Percentiles rank a stretch among this genome's conserved stretches.
Conservation (phyloP, 2,329 filamentous ascomycete species). For the Pseudogymnoascus sp. region DNA sequence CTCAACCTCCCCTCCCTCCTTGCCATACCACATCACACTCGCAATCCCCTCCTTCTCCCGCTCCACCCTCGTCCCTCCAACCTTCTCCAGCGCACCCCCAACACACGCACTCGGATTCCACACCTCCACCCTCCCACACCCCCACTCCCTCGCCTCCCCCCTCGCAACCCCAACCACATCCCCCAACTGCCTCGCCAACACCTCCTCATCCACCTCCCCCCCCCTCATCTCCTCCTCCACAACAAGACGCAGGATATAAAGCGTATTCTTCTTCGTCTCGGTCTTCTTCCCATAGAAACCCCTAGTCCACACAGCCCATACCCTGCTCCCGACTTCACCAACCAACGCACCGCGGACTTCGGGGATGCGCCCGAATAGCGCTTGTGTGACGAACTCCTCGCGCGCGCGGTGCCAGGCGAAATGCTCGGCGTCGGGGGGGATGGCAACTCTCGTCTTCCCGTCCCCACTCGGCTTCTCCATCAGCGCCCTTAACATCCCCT, state of each 20-base stretch:
- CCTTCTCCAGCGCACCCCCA: conserved; percentile 36
- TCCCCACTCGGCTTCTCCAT: conserved; percentile 35
- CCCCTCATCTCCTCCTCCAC: conserved; percentile 46
- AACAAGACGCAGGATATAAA: conserved; percentile 62
- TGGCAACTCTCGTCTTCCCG: conserved; percentile 49
- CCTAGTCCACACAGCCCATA: conserved; percentile 68
- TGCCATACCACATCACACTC: conserved; percentile 63
- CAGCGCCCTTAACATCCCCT: conserved; percentile 46
- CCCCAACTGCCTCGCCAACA: conserved; percentile 45
- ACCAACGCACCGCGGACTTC: conserved; percentile 63
- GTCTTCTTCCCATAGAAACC: conserved; percentile 51
- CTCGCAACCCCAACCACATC: conserved; percentile 60
- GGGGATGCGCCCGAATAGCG: conserved; percentile 49
- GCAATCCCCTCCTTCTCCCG: conserved; percentile 60
- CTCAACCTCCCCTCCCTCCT: conserved; percentile 44
- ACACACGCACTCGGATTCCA: conserved; percentile 69
- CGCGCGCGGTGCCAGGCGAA: conserved; percentile 72
- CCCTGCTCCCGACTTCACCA: conserved; percentile 42
- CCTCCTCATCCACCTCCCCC: conserved; percentile 25
- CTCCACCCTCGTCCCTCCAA: conserved; percentile 39
- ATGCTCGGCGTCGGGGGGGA: conserved; percentile 58
- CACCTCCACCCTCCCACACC: conserved; percentile 60
- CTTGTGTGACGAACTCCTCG: conserved; percentile 66
- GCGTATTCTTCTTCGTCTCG: conserved; percentile 42
- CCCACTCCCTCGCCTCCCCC: conserved; percentile 62